phyloP scores from a whole-genome alignment of 495 filamentous ascomycete genomes.

The Xylaria castorea region DNA sequence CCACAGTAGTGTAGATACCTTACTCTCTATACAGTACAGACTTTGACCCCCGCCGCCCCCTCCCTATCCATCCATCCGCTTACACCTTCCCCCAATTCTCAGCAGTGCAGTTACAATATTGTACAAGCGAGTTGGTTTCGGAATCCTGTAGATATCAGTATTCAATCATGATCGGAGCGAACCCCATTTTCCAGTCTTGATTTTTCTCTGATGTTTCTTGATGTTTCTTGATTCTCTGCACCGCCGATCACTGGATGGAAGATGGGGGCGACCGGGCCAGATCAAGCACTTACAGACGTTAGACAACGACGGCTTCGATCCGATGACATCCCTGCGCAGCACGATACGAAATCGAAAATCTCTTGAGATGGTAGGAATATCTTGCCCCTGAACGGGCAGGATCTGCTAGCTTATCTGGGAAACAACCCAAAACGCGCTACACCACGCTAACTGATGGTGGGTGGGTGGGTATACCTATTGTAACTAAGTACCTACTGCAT shows the following conservation, averaged over 20 bases:
- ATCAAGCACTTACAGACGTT: too few species aligned
- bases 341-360: constrained; percentile 17
- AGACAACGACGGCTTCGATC: constrained; percentile 9
- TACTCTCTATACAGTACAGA: too few species aligned
- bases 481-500: too few species aligned
- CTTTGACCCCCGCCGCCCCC: background rate
- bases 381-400: constrained; percentile 16
- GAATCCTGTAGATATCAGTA: background rate
- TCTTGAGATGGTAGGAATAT: background rate
- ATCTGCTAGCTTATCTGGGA: constrained; percentile 21
- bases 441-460: background rate
- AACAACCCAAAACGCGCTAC: constrained; percentile 18
- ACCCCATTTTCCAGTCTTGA: background rate
- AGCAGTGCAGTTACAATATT: background rate
- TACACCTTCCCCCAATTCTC: background rate
- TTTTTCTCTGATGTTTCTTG: constrained; percentile 1
- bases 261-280: constrained; percentile 15
- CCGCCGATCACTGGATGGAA: constrained; percentile 9
- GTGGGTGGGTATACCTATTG: too few species aligned
- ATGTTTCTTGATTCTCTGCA: constrained; percentile 2
- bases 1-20: constrained; percentile 6
- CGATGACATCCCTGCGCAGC: constrained; percentile 15
- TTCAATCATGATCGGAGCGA: constrained; percentile 2
- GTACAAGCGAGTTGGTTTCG: background rate
- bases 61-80: background rate